Percentiles rank a stretch among this genome's conserved stretches.
These are phyloP conservation scores for Monilinia fructigena DNA, from an alignment of 2,329 filamentous ascomycete genomes.

Conservation along the genomic window DNA sequence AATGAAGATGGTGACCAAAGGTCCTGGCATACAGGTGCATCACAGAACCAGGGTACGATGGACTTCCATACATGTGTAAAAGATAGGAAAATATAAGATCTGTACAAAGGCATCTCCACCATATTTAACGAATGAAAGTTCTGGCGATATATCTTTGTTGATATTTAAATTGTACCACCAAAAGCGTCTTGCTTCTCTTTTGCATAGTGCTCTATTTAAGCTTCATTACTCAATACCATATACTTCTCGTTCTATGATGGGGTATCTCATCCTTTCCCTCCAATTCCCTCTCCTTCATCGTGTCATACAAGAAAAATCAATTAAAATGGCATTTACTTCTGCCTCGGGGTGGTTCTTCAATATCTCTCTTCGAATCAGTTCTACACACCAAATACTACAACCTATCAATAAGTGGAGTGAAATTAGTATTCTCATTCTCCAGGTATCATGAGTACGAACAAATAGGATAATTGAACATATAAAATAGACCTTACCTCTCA, in stretches of 20 bases:
- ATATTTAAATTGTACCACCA: neutral
- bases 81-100: slow-evolving; percentile 6
- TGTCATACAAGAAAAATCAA: slow-evolving; percentile 98
- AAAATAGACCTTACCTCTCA: slow-evolving; percentile 60
- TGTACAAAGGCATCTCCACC: slow-evolving; percentile 10
- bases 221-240: slow-evolving; percentile 71
- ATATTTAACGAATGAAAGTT: neutral
- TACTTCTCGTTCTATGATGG: slow-evolving; percentile 87
- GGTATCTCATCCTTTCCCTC: slow-evolving; percentile 62
- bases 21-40: neutral
- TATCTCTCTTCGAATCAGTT: slow-evolving; percentile 83
- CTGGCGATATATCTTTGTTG: neutral
- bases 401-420: slow-evolving; percentile 47
- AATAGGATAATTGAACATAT: neutral
- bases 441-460: neutral
- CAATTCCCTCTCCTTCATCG: slow-evolving; percentile 80
- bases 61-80: slow-evolving; percentile 4
- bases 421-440: neutral
- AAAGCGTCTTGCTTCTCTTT: neutral
- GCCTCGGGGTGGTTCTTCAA: slow-evolving; percentile 67
- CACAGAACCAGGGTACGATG: too few species aligned
- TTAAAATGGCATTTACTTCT: slow-evolving; percentile 80
- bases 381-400: slow-evolving; percentile 95
- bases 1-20: neutral
- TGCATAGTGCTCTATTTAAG: neutral